Percentiles rank a stretch among this genome's conserved stretches.
Conservation (phyloP, 108 stramenopile species). For the Pseudonitzschia pungens region DNA sequence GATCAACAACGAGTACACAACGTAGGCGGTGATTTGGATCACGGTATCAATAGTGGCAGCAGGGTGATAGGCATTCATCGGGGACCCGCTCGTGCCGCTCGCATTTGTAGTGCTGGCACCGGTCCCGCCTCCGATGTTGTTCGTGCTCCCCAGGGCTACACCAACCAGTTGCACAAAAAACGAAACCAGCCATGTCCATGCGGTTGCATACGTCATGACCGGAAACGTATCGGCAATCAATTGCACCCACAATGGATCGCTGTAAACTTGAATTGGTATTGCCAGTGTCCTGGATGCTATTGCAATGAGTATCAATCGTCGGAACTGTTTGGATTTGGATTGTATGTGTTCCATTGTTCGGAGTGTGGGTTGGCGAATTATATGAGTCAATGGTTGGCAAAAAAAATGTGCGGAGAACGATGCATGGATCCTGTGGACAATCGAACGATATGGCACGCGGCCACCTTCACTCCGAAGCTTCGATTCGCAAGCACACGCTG, state of each 20-base stretch:
- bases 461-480: too few relatives aligned
- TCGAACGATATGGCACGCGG: not conserved
- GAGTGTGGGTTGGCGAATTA: not conserved
- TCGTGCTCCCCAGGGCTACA: slow-evolving; percentile 35
- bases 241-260: slow-evolving; percentile 38
- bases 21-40: slow-evolving; percentile 37
- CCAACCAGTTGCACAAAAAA: slow-evolving; percentile 64
- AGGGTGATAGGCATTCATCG: not conserved
- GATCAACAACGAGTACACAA: slow-evolving; percentile 37
- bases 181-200: slow-evolving; percentile 52
- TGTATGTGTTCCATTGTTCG: not conserved
- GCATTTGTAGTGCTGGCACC: not conserved
- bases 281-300: slow-evolving; percentile 31
- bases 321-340: slow-evolving; percentile 35
- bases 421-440: too few relatives aligned
- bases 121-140: slow-evolving; percentile 22
- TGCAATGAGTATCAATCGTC: slow-evolving; percentile 38
- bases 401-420: too few relatives aligned
- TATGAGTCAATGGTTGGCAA: too few relatives aligned
- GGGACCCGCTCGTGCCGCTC: not conserved
- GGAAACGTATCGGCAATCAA: slow-evolving; percentile 55
- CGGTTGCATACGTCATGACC: slow-evolving; percentile 52
- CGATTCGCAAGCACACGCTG: too few relatives aligned
- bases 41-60: slow-evolving; percentile 2
- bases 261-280: slow-evolving; percentile 48